Conservation (phyloP, 2,329 filamentous ascomycete genomes). For the Aureobasidium vineae region DNA sequence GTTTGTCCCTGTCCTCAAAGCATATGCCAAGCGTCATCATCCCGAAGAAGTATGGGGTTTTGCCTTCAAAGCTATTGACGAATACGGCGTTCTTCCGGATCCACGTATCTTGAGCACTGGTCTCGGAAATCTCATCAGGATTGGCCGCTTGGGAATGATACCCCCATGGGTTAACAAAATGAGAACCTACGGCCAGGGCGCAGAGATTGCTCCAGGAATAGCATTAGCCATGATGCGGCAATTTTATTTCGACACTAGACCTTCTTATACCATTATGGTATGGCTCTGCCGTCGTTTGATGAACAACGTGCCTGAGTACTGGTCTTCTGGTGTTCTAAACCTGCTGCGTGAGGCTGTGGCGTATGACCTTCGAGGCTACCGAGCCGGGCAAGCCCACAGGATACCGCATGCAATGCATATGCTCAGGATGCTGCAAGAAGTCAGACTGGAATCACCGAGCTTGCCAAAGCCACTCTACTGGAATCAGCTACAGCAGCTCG, state of each 20-base stretch:
- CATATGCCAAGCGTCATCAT: constrained; percentile 30
- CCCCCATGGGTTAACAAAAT: constrained; percentile 33
- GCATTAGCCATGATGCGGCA: constrained; percentile 32
- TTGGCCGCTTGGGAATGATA: constrained; percentile 30
- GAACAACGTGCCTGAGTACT: constrained; percentile 29
- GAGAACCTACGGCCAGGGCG: constrained; percentile 27
- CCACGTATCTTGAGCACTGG: constrained; percentile 32
- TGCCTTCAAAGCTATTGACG: constrained; percentile 30
- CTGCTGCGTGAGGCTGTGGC: constrained; percentile 33
- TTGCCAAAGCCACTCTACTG: constrained; percentile 8
- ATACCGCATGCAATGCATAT: background rate
- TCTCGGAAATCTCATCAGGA: constrained; percentile 31
- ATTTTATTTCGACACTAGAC: constrained; percentile 34
- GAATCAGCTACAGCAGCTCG: background rate
- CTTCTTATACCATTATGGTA: constrained; percentile 34
- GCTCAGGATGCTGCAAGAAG: constrained; percentile 1
- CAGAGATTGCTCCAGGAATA: constrained; percentile 29
- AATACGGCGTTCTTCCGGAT: constrained; percentile 32
- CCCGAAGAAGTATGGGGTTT: constrained; percentile 34
- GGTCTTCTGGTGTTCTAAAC: constrained; percentile 28
- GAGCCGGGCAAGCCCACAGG: background rate
- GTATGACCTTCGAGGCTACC: constrained; percentile 34
- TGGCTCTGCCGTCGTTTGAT: constrained; percentile 33
- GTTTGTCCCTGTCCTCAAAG: constrained; percentile 18
- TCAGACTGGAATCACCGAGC: background rate